Base-by-base conservation (phyloP, 345 rosid genomes). In the Boechera retrofracta region DNA sequence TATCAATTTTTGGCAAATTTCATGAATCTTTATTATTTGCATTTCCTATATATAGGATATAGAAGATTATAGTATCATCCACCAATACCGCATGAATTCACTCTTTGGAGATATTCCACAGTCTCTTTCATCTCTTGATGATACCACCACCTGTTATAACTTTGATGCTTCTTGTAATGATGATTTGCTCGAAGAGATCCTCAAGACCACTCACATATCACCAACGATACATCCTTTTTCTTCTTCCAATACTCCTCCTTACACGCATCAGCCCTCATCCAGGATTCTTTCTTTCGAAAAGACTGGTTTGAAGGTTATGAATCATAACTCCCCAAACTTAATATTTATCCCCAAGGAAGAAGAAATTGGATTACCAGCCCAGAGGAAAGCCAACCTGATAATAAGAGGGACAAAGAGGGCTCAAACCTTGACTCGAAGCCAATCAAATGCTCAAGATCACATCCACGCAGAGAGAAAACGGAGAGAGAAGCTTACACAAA, bases 391-490 rank as follows among this genome's bases (percentile, higher is more conserved):
- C 10, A 47, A 73, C 15, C 18, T 64, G 38, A 65, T 32, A 8
- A 42, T 9, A 24, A 64, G 38, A 76, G 80, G 49, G 42, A 77
- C 12, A 31, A 77, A 77, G 52, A 72, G 49, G 47, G 38, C 36
- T 59, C 61, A 51, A 52, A 2, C 77, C 8, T 57, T 56, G 4
- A 41, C 64, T 58, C 51, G 73, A 48, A 72, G 53, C 41, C 64
- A 35, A 39, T 41, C 77, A 13, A 29, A 72, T 66, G 81, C 81
- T 51, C 81, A 78, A 68, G 78, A 73, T 24, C 82, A 79, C 52
- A 60, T 73, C 24, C 13, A 73, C 2, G 78, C 82, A 3, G 82
- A 79, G 12, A 60, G 82, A 33, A 73, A 73, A 61, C 64, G 82
- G 0, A 67, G 82, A 59, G 78, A 79, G 29, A 79, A 73, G 47